Evolutionary conservation across 441 rosid species (phyloP).

Genomic region (Viola pubescens): DNA sequence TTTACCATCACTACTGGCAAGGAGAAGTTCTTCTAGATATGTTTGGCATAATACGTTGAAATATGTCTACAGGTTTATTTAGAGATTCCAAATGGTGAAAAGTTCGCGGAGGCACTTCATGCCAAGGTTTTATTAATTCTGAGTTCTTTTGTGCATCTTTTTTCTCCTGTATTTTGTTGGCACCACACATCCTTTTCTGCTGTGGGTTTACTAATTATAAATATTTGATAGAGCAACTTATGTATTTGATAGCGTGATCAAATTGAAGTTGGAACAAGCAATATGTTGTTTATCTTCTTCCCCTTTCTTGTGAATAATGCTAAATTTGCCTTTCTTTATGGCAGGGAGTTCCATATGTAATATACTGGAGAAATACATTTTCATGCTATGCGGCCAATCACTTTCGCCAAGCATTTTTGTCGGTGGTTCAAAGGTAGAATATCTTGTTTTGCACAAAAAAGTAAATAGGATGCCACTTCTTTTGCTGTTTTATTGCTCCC

Average conservation of each 20-base stretch:
- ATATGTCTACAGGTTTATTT: constrained; percentile 59
- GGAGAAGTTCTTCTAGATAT: not conserved
- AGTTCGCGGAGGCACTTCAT: constrained; percentile 78
- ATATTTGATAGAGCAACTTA: not conserved
- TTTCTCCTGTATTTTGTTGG: too few species aligned
- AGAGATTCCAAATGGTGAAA: constrained; percentile 75
- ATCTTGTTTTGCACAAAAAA: constrained; percentile 1
- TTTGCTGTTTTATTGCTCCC: not conserved
- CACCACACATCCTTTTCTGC: too few species aligned
- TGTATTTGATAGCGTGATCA: too few species aligned
- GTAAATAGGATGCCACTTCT: not conserved
- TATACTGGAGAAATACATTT: constrained; percentile 64
- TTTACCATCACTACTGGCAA: constrained; percentile 8
- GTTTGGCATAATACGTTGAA: not conserved
- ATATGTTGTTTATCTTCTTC: constrained; percentile 4
- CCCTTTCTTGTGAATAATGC: constrained; percentile 6
- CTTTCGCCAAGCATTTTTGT: constrained; percentile 77
- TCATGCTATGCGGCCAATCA: constrained; percentile 65
- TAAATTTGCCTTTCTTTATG: constrained; percentile 15
- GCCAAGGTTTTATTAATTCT: constrained; percentile 47
- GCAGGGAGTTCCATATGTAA: constrained; percentile 88
- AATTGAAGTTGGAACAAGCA: not conserved
- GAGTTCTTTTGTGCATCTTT: not conserved
- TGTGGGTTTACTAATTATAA: not conserved
- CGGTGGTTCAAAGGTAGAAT: constrained; percentile 71